Evolutionary conservation across 257 asterid genomes (phyloP).

Genomic region (Ilex aquifolium): DNA sequence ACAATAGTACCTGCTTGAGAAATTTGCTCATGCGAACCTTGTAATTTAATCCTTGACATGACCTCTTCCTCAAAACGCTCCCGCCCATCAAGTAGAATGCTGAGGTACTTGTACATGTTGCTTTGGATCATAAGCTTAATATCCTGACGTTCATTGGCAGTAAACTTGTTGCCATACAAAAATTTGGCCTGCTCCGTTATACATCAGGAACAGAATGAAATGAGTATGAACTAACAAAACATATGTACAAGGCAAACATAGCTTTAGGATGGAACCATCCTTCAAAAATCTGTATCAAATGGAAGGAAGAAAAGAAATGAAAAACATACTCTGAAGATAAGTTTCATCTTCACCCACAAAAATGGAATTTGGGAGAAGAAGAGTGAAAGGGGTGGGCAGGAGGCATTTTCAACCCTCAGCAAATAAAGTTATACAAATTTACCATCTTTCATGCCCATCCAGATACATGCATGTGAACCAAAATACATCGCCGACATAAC

Average conservation of each 20-base stretch:
- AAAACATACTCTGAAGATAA: not conserved
- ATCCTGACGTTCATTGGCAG: slow-evolving; percentile 69
- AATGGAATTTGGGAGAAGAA: not conserved
- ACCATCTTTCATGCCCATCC: too few relatives aligned
- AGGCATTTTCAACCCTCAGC: too few relatives aligned
- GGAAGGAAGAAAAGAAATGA: not conserved
- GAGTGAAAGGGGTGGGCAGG: too few relatives aligned
- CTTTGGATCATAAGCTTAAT: slow-evolving; percentile 96
- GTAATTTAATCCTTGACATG: slow-evolving; percentile 27
- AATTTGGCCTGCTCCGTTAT: slow-evolving; percentile 63
- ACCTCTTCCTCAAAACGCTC: slow-evolving; percentile 94
- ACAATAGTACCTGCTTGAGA: slow-evolving; percentile 35
- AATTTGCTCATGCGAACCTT: slow-evolving; percentile 23
- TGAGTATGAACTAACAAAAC: not conserved
- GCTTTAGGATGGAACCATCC: not conserved
- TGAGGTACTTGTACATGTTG: slow-evolving; percentile 82
- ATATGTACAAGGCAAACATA: not conserved
- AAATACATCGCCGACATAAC: too few relatives aligned
- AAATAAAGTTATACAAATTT: too few relatives aligned
- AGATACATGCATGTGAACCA: too few relatives aligned
- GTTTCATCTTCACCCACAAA: not conserved
- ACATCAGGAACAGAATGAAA: not conserved
- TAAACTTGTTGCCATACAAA: slow-evolving; percentile 74
- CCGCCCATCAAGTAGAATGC: slow-evolving; percentile 91
- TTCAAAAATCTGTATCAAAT: not conserved